Evolutionary conservation across 2,329 filamentous ascomycete genomes (phyloP), one percentile per base, ranked within the genome.

Genomic region (Fusarium sp.): DNA sequence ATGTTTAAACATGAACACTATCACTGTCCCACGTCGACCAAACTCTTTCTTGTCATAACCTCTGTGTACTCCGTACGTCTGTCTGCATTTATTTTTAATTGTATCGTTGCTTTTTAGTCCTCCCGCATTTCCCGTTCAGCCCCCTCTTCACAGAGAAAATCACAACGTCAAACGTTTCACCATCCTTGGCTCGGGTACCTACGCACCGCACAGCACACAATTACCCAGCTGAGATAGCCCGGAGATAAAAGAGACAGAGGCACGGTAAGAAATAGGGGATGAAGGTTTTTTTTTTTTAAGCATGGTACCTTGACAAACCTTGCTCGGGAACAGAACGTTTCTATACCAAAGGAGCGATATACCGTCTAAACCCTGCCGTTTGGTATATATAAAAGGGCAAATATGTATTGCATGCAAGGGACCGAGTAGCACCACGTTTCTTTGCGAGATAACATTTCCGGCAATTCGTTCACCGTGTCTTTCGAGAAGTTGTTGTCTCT

Each of bases 391-490:
- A 63, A 69, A 44, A 72, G 33, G 43, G 42, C 42, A 56, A 60
- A 64, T 72, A 72, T 67, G 63, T 63, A 52, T 42, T 57, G 33
- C 49, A 64, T 69, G 69, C 69, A 72, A 72, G 69, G 69, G 67
- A 57, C 69, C 64, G 69, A 38, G 69, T 72, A 72, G 54, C 64
- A 60, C 53, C 50, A 67, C 49, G 38, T 35, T 42, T 49, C 57
- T 42, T 67, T 38, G 32, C 57, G 38, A 63, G 37, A 52, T 67
- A 54, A 62, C 61, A 64, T 61, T 49, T 58, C 32, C 58, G 37
- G 38, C 54, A 61, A 60, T 62, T 38, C 61, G 57, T 68, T 71
- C 68, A 62, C 68, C 57, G 58, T 71, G 67, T 64, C 60, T 67
- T 71, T 47, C 40, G 30, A 54, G 9, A 50, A 50, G 21, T 32